Conservation (phyloP, 2,329 filamentous ascomycete species). For the Seiridium cupressi region DNA sequence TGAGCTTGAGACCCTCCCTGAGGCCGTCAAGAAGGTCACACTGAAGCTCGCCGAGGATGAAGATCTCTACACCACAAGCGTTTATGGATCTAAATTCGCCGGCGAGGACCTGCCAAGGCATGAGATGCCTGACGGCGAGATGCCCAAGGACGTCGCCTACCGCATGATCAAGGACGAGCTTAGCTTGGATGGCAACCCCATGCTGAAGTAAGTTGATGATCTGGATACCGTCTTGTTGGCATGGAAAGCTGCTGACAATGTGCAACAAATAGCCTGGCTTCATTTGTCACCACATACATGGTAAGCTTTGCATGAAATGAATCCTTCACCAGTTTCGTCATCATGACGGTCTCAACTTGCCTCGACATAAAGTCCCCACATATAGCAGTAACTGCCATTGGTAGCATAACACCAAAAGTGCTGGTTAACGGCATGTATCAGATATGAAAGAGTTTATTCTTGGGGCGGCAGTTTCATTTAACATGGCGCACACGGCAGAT, state of each 20-base stretch:
- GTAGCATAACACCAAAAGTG: no score
- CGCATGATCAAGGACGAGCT: conserved; percentile 96
- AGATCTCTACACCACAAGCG: conserved; percentile 69
- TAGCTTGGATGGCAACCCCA: conserved; percentile 86
- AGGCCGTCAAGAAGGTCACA: conserved; percentile 39
- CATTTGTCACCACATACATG: conserved; percentile 97
- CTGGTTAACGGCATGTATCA: no score
- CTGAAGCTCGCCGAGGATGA: conserved; percentile 49
- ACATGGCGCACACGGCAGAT: no score
- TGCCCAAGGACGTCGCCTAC: conserved; percentile 92
- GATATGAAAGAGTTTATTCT: no score
- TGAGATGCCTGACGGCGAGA: conserved; percentile 86
- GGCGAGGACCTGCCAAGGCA: conserved; percentile 74
- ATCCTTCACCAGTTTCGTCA: no score
- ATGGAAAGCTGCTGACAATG: conserved; percentile 6
- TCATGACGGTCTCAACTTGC: no score
- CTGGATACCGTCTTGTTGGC: neutral
- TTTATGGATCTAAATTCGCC: conserved; percentile 87
- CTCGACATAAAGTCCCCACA: no score
- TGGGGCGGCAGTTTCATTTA: no score
- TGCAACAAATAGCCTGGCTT: conserved; percentile 64
- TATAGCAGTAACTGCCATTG: no score
- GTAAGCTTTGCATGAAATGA: conserved; percentile 37
- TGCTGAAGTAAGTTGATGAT: conserved; percentile 63
- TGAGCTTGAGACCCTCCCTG: conserved; percentile 24